Conservation (phyloP, 192 early-diverging fungal species). For the Chytriomyces confervae region DNA sequence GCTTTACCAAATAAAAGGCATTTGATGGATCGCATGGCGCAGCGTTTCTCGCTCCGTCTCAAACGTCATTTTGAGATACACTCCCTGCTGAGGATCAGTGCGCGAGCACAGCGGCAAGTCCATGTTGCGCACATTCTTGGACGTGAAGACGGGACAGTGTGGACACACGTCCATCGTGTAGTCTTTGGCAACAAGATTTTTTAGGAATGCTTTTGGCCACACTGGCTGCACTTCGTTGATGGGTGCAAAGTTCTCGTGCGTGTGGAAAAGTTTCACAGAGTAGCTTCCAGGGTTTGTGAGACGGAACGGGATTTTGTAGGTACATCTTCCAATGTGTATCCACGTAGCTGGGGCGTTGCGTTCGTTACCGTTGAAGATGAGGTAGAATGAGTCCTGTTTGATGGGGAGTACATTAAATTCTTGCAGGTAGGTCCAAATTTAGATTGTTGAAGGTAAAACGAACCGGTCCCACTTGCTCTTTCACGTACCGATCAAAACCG, state of each 20-base stretch:
- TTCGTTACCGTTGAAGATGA: conserved; percentile 17
- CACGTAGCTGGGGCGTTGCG: conserved; percentile 11
- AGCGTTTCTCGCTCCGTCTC: conserved; percentile 20
- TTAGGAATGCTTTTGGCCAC: background rate
- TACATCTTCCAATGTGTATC: conserved; percentile 24
- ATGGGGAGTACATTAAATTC: background rate
- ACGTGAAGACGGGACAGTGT: conserved; percentile 14
- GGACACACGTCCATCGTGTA: conserved; percentile 18
- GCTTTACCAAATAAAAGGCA: conserved; percentile 8
- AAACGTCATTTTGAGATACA: conserved; percentile 3
- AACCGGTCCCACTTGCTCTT: conserved; percentile 12
- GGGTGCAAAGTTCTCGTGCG: conserved; percentile 14
- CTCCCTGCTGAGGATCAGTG: conserved; percentile 2
- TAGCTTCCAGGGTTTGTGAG: conserved; percentile 17
- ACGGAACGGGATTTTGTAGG: conserved; percentile 30
- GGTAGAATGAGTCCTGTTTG: conserved; percentile 14
- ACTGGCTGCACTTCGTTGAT: conserved; percentile 3
- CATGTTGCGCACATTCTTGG: background rate
- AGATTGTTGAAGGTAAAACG: background rate
- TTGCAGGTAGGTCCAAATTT: too few species aligned
- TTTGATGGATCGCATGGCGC: conserved; percentile 2
- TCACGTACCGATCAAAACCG: background rate
- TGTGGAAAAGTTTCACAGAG: conserved; percentile 1
- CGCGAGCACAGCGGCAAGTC: conserved; percentile 3
- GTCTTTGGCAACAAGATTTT: background rate